Base-by-base conservation (phyloP, 176 grass and related monocot genomes). In the Themeda triandra region DNA sequence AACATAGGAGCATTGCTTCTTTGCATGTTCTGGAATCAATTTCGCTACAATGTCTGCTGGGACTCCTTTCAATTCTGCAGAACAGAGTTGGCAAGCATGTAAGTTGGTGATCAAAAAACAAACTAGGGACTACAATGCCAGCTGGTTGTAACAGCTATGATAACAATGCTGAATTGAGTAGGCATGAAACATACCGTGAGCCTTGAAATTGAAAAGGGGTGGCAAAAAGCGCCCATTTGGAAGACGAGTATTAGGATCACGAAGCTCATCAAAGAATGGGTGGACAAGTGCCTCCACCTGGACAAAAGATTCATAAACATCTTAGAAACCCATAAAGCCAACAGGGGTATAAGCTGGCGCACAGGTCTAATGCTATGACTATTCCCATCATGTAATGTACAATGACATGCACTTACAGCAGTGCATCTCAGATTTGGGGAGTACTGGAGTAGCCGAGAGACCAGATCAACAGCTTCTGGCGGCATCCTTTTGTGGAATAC, bases 1-100 rank as follows among this genome's bases (percentile, higher is more conserved):
- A 64, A 92, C 56, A 73, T 92, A 82, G 46, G 89, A 30, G 81
- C 87, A 90, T 54, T 98, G 93, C 87, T 95, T 98, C 84, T 88
- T 95, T 14, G 87, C 91, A 66, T 98, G 96, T 68, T 98, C 93
- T n/a, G 96, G 96, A 82, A 98, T 90, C 45, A 98, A 76, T 80
- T 98, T 98, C 0, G 45, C 77, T 11, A 87, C 65, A 48, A 88
- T 88, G 37, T 93, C 96, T 32, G 31, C 19, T 3, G 93, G 91
- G 13, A 95, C 90, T 84, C 91, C 91, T 89, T 98, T 98, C 73
- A 98, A 75, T 73, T 98, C 96, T 98, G 83, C 13, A 53, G 13
- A 32, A 29, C 59, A 69, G 69, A 53, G 63, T 0, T 40, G 48
- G 6, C 10, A n/a, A 46, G 5, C 15, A 27, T 62, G 66, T 84